Percentiles rank a stretch among this genome's conserved stretches.
Evolutionary conservation across 108 stramenopile species (phyloP).

Genomic region (Poteriospumella lacustris): DNA sequence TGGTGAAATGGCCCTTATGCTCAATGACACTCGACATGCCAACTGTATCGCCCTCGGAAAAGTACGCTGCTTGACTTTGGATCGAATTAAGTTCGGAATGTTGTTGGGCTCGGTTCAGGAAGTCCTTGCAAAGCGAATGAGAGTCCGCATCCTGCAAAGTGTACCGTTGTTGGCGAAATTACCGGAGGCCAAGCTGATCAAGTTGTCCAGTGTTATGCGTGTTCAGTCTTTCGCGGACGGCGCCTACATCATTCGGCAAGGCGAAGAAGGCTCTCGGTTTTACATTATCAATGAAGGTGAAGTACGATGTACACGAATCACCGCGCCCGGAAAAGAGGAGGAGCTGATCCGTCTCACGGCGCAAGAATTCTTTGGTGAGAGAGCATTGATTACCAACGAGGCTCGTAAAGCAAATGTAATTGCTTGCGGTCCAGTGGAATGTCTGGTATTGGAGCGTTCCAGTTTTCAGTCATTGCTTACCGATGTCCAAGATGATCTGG

Average conservation of each 20-base stretch:
- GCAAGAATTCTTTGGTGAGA: conserved; percentile 28
- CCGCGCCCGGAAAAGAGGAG: background rate
- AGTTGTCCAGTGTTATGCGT: conserved; percentile 41
- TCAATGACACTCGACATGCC: conserved; percentile 73
- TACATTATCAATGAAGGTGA: conserved; percentile 53
- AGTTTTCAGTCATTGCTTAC: conserved; percentile 12
- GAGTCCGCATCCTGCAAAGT: conserved; percentile 53
- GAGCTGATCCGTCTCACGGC: conserved; percentile 23
- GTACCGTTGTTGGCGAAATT: conserved; percentile 50
- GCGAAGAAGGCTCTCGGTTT: conserved; percentile 49
- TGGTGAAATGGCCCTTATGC: conserved; percentile 77
- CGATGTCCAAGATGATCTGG: conserved; percentile 24
- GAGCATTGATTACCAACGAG: conserved; percentile 14
- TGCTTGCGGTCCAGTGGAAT: conserved; percentile 19
- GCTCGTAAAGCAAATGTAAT: conserved; percentile 26
- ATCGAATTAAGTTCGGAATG: conserved; percentile 42
- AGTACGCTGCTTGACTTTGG: conserved; percentile 40
- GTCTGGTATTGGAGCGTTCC: conserved; percentile 31
- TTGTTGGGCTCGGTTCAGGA: conserved; percentile 51
- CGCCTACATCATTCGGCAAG: conserved; percentile 55
- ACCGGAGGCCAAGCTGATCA: conserved; percentile 43
- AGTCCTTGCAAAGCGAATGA: conserved; percentile 46
- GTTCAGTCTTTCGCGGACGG: conserved; percentile 30
- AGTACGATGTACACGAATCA: conserved; percentile 28
- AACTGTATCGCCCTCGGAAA: conserved; percentile 59